A percentile compares a stretch with the other conserved stretches of the same genome.
phyloP scores from a whole-genome alignment of 495 filamentous ascomycete genomes.

The Parmelia sp. region DNA sequence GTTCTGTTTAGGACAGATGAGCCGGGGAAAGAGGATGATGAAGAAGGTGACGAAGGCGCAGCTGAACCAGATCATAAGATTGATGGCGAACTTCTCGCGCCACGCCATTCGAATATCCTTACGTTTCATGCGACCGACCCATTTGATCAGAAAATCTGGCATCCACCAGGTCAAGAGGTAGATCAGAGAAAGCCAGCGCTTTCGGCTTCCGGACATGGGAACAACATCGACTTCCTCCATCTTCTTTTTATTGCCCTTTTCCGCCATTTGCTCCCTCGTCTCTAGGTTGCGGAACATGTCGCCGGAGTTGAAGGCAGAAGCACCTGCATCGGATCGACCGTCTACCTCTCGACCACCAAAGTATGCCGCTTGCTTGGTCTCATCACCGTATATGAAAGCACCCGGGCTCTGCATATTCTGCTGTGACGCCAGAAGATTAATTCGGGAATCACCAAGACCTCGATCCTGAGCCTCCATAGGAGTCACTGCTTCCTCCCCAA shows the following conservation, averaged over 20 bases:
- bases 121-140: constrained; percentile 77
- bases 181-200: constrained; percentile 87
- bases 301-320: constrained; percentile 77
- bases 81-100: constrained; percentile 97
- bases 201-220: constrained; percentile 70
- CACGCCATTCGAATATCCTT: constrained; percentile 92
- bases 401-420: constrained; percentile 53
- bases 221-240: constrained; percentile 85
- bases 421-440: constrained; percentile 55
- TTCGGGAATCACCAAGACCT: constrained; percentile 61
- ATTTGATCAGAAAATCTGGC: constrained; percentile 76
- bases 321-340: constrained; percentile 81
- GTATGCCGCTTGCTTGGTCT: constrained; percentile 61
- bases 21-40: constrained; percentile 73
- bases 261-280: constrained; percentile 85
- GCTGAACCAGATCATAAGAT: constrained; percentile 90
- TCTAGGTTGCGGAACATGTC: constrained; percentile 99
- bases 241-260: constrained; percentile 86
- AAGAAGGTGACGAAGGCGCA: constrained; percentile 80
- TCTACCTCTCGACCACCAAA: constrained; percentile 82
- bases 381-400: constrained; percentile 63
- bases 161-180: constrained; percentile 79
- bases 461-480: constrained; percentile 40
- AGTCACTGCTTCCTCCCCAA: constrained; percentile 41
- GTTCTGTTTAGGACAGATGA: constrained; percentile 88